Base-by-base conservation (phyloP, 495 filamentous ascomycete genomes). In the Pyrenula massariospora region DNA sequence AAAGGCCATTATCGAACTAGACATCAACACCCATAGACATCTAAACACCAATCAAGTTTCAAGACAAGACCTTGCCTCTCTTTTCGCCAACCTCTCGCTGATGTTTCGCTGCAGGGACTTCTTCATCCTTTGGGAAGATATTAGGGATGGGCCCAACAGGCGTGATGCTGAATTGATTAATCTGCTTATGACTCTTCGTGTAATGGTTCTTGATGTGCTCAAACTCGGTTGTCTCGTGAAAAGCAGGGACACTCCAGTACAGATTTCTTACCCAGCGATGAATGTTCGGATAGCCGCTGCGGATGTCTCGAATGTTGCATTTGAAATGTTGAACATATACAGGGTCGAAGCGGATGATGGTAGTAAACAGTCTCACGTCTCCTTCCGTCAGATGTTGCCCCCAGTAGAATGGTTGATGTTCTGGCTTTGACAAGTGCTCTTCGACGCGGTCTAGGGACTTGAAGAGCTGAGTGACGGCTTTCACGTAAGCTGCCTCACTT, bases 301-400 rank as follows among this genome's bases (percentile, higher is more conserved):
- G 72, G 56, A 96, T 94, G 70, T 89, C 88, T 8, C 84, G 77
- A 47, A 95, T 68, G 66, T 96, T 96, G 65, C 86, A 91, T 74
- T 95, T 95, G 76, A 96, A 96, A 68, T 94, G 88, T 76, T 93
- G 89, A 2, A 94, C 89, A 62, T 95, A 95, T 48, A 93, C 88
- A 12, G 81, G 76, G 62, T 95, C 90, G 70, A 95, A 95, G 25
- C 90, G 81, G 56, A 92, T 71, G 52, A 95, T 84, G 3, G 90
- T 95, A 2, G 88, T 87, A 73, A 81, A 93, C 24, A 93, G 75
- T 20, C 90, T 73, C 54, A 96, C 78, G 70, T 96, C 91, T 0
- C 83, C 83, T 73, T 96, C 91, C 2, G 90, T 94, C 53, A 93
- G 67, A 24, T 65, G 52, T 3, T 78, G 64, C 24, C 89, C 89